Evolutionary conservation across 805 yeast species (phyloP), one percentile per base, ranked within the genome.

Genomic region (Yueomyces sp.): DNA sequence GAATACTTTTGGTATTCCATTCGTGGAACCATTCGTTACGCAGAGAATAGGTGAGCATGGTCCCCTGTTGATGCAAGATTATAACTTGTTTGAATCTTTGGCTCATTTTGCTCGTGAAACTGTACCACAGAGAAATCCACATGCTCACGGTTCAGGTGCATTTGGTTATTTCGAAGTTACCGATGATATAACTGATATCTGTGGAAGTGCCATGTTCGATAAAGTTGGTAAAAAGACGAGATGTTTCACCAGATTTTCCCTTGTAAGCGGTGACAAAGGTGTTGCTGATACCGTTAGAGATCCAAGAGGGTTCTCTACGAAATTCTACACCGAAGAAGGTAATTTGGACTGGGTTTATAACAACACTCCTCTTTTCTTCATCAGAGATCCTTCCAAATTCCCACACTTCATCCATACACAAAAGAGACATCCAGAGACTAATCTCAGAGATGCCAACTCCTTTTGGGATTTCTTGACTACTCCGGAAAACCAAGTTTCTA

Each of bases 121-220:
- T 64, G 81, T 85, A 50, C 95, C 95, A 9, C 95, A 86, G 67
- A 73, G 95, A 65, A 94, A 85, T 45, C 95, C 86, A 34, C 95
- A 85, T 59, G 95, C 95, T 44, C 85, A 85, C 62, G 95, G 95
- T 52, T 82, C 88, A 9, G 95, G 95, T 58, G 95, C 95, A 7
- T 84, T 71, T 60, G 95, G 95, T 51, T 74, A 71, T 51, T 86
- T 86, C 59, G 94, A 83, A 63, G 88, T 81, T 42, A 85, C 95
- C 9, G 90, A 85, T 53, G 94, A 85, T 55, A 78, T 85, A 56
- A 67, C 85, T 7, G 90, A 83, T 59, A 56, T 83, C 40, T 46
- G 49, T 46, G 69, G 73, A 28, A 78, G 92, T 41, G 76, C 76
- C 44, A 83, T 86, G 67, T 46, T 38, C 52, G 73, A 74, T 50